Conservation (phyloP, 2,329 filamentous ascomycete genomes). For the Botryotinia globosa region DNA sequence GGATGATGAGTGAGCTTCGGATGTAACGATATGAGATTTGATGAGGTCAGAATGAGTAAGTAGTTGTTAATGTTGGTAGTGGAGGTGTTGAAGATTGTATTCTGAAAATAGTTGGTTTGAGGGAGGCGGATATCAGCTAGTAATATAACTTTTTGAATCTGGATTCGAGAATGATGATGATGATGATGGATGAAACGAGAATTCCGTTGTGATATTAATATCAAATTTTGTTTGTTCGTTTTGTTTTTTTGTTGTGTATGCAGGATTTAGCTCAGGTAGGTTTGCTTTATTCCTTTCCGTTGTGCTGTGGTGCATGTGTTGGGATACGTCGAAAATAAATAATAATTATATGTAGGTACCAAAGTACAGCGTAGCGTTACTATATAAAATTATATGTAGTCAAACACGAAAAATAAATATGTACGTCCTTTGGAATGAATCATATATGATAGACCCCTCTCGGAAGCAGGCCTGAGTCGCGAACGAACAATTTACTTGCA, state of each 20-base stretch:
- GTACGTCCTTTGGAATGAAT: slow-evolving; percentile 2
- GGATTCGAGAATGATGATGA: neutral
- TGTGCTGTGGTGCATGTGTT: slow-evolving; percentile 10
- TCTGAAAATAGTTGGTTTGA: slow-evolving; percentile 7
- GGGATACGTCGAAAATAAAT: slow-evolving; percentile 2
- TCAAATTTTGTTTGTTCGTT: neutral
- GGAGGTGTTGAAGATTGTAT: neutral
- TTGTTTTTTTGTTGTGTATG: slow-evolving; percentile 5
- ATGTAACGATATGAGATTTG: slow-evolving; percentile 9
- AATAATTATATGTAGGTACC: slow-evolving; percentile 9
- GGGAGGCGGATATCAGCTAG: slow-evolving; percentile 1
- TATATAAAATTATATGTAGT: slow-evolving; percentile 1
- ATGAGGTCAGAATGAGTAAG: slow-evolving; percentile 11
- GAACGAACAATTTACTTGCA: slow-evolving; percentile 16
- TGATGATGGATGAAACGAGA: slow-evolving; percentile 10
- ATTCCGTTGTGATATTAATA: slow-evolving; percentile 10
- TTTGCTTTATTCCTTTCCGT: slow-evolving; percentile 9
- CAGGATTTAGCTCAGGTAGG: neutral
- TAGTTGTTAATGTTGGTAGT: neutral
- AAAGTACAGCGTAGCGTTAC: neutral
- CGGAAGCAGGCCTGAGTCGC: slow-evolving; percentile 15
- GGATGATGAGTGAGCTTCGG: slow-evolving; percentile 9
- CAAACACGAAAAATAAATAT: neutral
- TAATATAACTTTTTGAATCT: slow-evolving; percentile 6
- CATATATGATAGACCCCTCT: slow-evolving; percentile 18